phyloP scores from a whole-genome alignment of 345 rosid genomes.

The Aegle marmelos region DNA sequence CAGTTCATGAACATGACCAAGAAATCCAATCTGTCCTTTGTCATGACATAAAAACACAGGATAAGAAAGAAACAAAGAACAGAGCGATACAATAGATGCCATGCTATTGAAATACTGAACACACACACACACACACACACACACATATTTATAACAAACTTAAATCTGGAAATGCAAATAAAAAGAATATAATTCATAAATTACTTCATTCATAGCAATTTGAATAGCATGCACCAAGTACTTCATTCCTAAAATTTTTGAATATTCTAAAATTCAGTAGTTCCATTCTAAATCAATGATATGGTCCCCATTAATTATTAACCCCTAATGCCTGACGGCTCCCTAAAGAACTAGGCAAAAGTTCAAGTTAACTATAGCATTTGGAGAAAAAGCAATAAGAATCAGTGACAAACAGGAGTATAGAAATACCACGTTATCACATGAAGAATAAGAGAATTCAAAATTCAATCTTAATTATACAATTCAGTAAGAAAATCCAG shows the following conservation, averaged over 20 bases:
- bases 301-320: neutral
- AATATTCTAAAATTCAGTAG: neutral
- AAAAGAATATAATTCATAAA: neutral
- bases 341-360: neutral
- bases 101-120: neutral
- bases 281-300: neutral
- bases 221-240: too few species aligned
- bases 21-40: slow-evolving; percentile 1
- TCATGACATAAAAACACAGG: neutral
- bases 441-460: neutral
- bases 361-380: neutral
- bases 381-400: neutral
- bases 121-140: neutral
- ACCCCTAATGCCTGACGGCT: neutral
- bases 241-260: too few species aligned
- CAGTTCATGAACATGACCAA: neutral
- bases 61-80: neutral
- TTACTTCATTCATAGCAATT: neutral
- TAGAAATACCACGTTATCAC: neutral
- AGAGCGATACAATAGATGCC: neutral
- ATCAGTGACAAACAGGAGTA: neutral
- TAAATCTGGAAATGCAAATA: neutral
- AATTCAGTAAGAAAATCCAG: neutral
- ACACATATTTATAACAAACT: neutral
- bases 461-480: neutral